These are phyloP conservation scores for Stevia rebaudiana DNA, from an alignment of 140 eudicot species.

Conservation along the genomic window DNA sequence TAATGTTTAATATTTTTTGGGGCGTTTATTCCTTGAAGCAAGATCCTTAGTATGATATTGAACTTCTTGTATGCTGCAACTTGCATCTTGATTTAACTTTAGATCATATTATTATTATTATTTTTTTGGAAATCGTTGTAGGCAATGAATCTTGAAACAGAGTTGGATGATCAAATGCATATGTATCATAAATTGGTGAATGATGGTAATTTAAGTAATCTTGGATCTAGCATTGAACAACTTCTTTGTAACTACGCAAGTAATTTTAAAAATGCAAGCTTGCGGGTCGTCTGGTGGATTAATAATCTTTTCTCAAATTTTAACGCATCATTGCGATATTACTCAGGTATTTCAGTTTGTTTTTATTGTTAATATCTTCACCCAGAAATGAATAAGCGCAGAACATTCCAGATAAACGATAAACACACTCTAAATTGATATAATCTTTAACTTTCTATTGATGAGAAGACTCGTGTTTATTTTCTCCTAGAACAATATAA, in stretches of 20 bases:
- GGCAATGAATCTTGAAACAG: conserved; percentile 98
- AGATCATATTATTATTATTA: background rate
- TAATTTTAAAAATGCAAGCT: conserved; percentile 82
- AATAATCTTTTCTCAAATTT: conserved; percentile 88
- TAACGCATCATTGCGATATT: conserved; percentile 90
- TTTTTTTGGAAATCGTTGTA: conserved; percentile 18
- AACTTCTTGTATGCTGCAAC: background rate
- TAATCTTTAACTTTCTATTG: background rate
- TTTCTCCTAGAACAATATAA: too few relatives aligned
- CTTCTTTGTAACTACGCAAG: conserved; percentile 75
- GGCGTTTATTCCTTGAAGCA: background rate
- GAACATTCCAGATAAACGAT: background rate
- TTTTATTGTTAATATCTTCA: background rate
- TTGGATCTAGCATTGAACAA: conserved; percentile 74
- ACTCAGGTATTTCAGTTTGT: conserved; percentile 53
- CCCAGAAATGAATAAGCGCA: background rate
- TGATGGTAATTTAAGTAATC: conserved; percentile 46
- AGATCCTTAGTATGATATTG: background rate
- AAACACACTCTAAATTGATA: background rate
- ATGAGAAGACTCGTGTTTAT: background rate
- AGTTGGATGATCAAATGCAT: conserved; percentile 93
- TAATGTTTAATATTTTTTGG: background rate
- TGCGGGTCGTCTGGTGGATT: conserved; percentile 98
- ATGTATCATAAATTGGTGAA: conserved; percentile 70
- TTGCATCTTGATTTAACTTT: background rate